Conservation (phyloP, 208 protist genomes). For the Trypanosoma cruzi region DNA sequence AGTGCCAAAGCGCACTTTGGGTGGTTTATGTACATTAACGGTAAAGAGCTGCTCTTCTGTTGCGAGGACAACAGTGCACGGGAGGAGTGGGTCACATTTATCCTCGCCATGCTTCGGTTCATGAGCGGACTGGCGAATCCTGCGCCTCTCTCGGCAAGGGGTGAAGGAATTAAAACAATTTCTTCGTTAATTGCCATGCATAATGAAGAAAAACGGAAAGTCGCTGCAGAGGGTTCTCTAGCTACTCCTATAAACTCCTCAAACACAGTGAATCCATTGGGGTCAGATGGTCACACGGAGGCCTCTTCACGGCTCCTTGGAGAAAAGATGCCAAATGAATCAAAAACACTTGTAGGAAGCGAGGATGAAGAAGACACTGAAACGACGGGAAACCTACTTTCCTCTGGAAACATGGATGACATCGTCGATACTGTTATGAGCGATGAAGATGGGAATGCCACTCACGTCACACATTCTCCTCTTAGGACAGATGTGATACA, state of each 20-base stretch:
- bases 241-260: background rate
- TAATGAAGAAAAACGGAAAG: background rate
- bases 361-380: background rate
- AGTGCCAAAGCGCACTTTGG: slow-evolving; percentile 39
- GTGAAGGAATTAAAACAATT: background rate
- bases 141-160: background rate
- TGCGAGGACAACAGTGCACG: slow-evolving; percentile 39
- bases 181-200: background rate
- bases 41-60: slow-evolving; percentile 47
- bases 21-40: slow-evolving; percentile 50
- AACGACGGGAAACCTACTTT: background rate
- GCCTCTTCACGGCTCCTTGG: background rate
- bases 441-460: slow-evolving; percentile 14
- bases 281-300: background rate
- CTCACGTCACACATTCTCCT: background rate
- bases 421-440: slow-evolving; percentile 8
- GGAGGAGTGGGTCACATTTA: slow-evolving; percentile 52
- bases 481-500: slow-evolving; percentile 9
- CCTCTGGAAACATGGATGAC: slow-evolving; percentile 3
- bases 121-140: slow-evolving; percentile 27
- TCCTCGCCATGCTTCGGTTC: slow-evolving; percentile 31
- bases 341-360: background rate
- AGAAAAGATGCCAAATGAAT: background rate
- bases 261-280: background rate
- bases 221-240: background rate